Conservation (phyloP, 345 rosid genomes). For the Sisymbrium irio region DNA sequence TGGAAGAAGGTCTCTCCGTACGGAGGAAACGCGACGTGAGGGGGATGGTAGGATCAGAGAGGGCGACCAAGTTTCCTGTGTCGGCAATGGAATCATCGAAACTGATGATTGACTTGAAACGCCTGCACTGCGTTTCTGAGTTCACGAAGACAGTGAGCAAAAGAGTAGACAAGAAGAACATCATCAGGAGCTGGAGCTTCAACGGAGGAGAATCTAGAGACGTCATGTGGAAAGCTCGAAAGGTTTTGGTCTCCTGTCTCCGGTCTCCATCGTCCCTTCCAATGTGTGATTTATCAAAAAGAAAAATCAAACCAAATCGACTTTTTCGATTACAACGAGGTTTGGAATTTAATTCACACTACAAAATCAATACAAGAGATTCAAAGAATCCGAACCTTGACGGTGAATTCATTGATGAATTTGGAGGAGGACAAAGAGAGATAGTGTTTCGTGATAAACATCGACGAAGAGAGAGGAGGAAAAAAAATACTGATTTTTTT, state of each 20-base stretch:
- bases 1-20: constrained; percentile 50
- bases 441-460: no score
- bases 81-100: constrained; percentile 59
- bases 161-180: not conserved
- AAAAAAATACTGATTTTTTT: no score
- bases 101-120: constrained; percentile 42
- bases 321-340: no score
- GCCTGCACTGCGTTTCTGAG: not conserved
- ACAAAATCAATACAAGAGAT: no score
- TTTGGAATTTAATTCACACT: no score
- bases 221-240: not conserved
- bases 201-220: not conserved
- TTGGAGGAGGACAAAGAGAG: no score
- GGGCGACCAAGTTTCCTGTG: constrained; percentile 42
- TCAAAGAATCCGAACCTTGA: no score
- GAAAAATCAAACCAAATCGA: no score
- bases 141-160: not conserved
- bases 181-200: not conserved
- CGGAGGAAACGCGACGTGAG: constrained; percentile 34
- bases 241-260: not conserved
- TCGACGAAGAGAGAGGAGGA: no score
- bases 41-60: constrained; percentile 8
- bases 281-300: not conserved
- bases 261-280: not conserved
- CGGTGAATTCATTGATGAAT: no score